These are phyloP conservation scores for Kwoniella shandongensis DNA, from an alignment of 768 basidiomycete species.

Conservation along the genomic window DNA sequence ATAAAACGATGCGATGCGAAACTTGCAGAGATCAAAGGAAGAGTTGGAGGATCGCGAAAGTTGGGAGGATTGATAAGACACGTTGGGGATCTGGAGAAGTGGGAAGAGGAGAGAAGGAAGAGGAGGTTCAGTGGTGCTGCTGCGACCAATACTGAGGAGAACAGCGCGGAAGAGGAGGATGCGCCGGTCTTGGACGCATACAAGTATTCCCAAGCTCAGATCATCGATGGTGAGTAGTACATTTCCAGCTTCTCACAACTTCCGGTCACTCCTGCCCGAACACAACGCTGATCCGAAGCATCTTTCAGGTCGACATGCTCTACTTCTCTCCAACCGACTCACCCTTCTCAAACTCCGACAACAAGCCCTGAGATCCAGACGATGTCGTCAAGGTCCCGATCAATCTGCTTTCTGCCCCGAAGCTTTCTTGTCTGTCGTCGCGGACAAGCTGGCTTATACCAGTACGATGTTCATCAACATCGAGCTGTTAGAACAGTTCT, in stretches of 20 bases:
- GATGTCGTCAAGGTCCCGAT: constrained; percentile 83
- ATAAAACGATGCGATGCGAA: constrained; percentile 78
- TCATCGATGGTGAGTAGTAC: constrained; percentile 74
- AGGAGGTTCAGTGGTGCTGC: constrained; percentile 19
- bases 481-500: constrained; percentile 95
- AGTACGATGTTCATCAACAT: constrained; percentile 99
- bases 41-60: constrained; percentile 82
- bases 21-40: constrained; percentile 78
- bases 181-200: constrained; percentile 69
- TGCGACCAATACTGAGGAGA: constrained; percentile 11
- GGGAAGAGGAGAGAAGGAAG: constrained; percentile 52
- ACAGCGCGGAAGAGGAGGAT: constrained; percentile 59
- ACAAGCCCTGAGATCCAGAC: constrained; percentile 79
- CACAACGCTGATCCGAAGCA: constrained; percentile 6
- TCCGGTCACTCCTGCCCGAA: background rate
- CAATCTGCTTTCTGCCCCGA: constrained; percentile 91
- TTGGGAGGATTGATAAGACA: constrained; percentile 74
- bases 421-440: constrained; percentile 92
- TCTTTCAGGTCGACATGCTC: constrained; percentile 78
- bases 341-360: constrained; percentile 81
- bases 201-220: constrained; percentile 84
- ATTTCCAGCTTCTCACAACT: background rate
- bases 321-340: constrained; percentile 79
- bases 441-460: constrained; percentile 93
- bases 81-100: constrained; percentile 77